These are phyloP conservation scores for Gamsiella multidivaricata DNA, from an alignment of 192 early-diverging fungal genomes.

Conservation along the genomic window DNA sequence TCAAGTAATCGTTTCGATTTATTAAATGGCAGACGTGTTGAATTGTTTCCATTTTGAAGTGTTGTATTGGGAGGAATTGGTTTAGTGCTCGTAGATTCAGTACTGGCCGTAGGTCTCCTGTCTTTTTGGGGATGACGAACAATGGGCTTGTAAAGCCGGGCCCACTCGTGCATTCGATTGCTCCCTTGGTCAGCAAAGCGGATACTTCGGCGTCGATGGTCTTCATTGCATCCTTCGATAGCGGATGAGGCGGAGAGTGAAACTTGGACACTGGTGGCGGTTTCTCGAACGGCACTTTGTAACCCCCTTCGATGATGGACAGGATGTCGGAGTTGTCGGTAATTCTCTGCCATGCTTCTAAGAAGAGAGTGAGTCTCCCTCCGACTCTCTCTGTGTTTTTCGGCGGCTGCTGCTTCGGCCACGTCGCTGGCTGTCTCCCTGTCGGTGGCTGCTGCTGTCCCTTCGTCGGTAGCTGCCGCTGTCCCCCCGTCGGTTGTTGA, in stretches of 20 bases:
- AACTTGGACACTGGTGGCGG: neutral
- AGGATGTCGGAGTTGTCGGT: neutral
- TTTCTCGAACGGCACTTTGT: neutral
- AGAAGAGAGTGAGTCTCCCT: neutral
- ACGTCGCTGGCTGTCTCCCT: too few relatives aligned
- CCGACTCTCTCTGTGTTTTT: too few relatives aligned
- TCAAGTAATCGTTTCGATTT: slow-evolving; percentile 31
- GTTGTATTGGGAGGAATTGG: slow-evolving; percentile 10
- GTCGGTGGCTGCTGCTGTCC: too few relatives aligned
- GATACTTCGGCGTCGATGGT: slow-evolving; percentile 1
- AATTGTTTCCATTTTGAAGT: slow-evolving; percentile 39
- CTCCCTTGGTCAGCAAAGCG: slow-evolving; percentile 1
- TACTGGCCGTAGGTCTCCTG: slow-evolving; percentile 26
- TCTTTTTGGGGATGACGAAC: slow-evolving; percentile 47
- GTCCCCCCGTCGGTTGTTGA: too few relatives aligned
- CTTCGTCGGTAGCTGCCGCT: too few relatives aligned
- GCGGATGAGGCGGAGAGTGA: too few relatives aligned
- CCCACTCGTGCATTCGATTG: neutral
- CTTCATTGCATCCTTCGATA: neutral
- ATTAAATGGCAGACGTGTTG: slow-evolving; percentile 17
- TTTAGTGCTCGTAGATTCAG: slow-evolving; percentile 41
- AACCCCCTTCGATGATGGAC: neutral
- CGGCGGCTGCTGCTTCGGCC: too few relatives aligned
- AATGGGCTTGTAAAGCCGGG: slow-evolving; percentile 11
- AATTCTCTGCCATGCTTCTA: neutral